Base-by-base conservation (phyloP, 345 rosid species). In the Brassica rapa region DNA sequence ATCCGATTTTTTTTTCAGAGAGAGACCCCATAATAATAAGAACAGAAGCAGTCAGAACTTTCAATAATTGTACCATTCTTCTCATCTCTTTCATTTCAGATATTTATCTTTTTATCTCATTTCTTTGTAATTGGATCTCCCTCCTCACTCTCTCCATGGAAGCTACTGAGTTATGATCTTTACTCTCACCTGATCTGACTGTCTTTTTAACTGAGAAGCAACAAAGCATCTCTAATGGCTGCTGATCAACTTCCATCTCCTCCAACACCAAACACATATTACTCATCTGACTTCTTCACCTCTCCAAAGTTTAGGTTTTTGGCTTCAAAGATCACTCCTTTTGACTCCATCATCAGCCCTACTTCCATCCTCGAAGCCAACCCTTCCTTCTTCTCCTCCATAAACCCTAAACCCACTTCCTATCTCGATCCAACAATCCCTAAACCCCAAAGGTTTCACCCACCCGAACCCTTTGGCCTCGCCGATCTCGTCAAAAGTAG, bases 291-390 rank as follows among this genome's bases (percentile, higher is more conserved):
- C 78, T 84, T 90, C 80, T 83, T 90, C 27, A 82, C 35, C 65
- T 86, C 94, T 68, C 86, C 87, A 19, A 83, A 85, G 71, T 87
- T 88, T 76, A 86, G 81, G 78, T 87, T 85, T 82, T 85, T 90
- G 43, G 75, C 87, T 30, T 62, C 84, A 4, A 86, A 83, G 72
- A 69, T 80, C 12, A 67, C 84, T 69, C 71, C 84, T 73, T 75
- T 85, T 19, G 93, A 87, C 37, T 71, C 82, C 8, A 77, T 78
- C 41, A 65, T 77, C 56, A 90, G 93, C 80, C 97, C 89, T 2
- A 89, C 90, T 41, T 85, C 92, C 2, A 85, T 87, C 71, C 89
- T 89, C 3, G 90, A 91, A 79, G 33, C 81, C 16, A 87, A 79
- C 82, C 79, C 84, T 16, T 77, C 84, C 21, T 68, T 87, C 73